A percentile compares a stretch with the other conserved stretches of the same genome.
phyloP scores from a whole-genome alignment of 129 eudicot species.

The Kitagawia praeruptora region DNA sequence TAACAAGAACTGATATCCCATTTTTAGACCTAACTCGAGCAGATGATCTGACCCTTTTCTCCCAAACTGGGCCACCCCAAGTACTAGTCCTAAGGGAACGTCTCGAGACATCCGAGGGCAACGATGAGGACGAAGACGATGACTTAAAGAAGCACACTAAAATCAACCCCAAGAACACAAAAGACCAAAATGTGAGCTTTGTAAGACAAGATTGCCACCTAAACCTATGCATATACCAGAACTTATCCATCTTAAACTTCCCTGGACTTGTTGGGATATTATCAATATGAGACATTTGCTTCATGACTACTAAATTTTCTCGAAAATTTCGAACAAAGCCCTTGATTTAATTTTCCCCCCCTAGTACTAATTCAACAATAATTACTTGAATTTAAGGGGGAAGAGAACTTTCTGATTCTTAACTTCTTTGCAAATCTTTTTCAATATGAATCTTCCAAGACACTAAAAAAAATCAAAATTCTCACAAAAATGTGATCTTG shows the following conservation, averaged over 20 bases:
- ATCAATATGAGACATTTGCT: conserved; percentile 18
- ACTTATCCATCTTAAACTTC: conserved; percentile 38
- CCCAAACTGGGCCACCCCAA: conserved; percentile 2
- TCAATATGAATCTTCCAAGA: background rate
- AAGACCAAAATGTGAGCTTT: conserved; percentile 48
- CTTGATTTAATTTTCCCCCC: conserved; percentile 2
- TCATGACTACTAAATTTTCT: background rate
- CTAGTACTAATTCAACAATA: background rate
- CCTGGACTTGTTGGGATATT: conserved; percentile 38
- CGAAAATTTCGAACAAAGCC: conserved; percentile 18
- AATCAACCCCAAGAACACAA: conserved; percentile 38
- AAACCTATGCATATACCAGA: conserved; percentile 24
- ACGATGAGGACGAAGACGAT: conserved; percentile 18
- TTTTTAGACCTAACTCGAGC: background rate
- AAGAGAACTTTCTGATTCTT: background rate
- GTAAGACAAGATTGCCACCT: conserved; percentile 36
- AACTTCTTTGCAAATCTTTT: background rate
- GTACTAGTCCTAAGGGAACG: background rate
- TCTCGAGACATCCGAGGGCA: conserved; percentile 1
- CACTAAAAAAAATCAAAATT: background rate
- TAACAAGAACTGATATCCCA: conserved; percentile 18
- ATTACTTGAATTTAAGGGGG: conserved; percentile 1
- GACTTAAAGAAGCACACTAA: conserved; percentile 39
- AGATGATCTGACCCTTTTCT: background rate
- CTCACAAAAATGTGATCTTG: background rate